Base-by-base conservation (phyloP, 148 eudicot genomes). In the Silene uniflora region DNA sequence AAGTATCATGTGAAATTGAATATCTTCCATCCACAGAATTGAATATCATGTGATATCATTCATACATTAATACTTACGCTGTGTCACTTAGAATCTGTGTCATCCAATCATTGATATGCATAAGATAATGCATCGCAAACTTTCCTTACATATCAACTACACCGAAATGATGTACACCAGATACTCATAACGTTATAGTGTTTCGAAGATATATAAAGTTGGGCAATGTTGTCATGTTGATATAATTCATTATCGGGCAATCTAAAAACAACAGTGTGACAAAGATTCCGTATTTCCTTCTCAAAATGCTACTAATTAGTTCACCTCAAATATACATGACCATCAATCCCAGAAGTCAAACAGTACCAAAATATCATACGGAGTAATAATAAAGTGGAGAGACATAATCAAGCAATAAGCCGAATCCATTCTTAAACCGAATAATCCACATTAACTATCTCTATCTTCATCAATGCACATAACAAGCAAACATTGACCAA, bases 201-300 rank as follows among this genome's bases (percentile, higher is more conserved):
- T 54, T 27, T 25, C 73, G 11, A 52, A 52, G 62, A 52, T 10
- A 54, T 24, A 54, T 22, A 67, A 67, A 39, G 54, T 6, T 9
- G n/a, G 67, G 12, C 16, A 25, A 14, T 12, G 27, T 12, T 6
- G 12, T 6, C 12, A 14, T 12, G 27, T 12, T 6, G 35, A 7
- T 62, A 55, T 52, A 29, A 58, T 5, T 6, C 77, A 54, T 29
- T 66, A 55, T 47, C 47, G n/a, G n/a, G 55, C 72, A 75, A 78
- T 24, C 72, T 52, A 35, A 62, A 74, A 18, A 49, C 56, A 72
- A 46, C 27, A 61, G 65, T n/a, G 12, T n/a, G 19, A 7, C 4
- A 39, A 46, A 49, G n/a, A 55, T 24, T 71, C 63, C 24, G 1
- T 16, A 24, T 52, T 27, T 60, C 63, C 77, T 24, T 29, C 55